Percentiles rank a stretch among this genome's conserved stretches.
Evolutionary conservation across 441 rosid species (phyloP).

Genomic region (Adansonia grandidieri): DNA sequence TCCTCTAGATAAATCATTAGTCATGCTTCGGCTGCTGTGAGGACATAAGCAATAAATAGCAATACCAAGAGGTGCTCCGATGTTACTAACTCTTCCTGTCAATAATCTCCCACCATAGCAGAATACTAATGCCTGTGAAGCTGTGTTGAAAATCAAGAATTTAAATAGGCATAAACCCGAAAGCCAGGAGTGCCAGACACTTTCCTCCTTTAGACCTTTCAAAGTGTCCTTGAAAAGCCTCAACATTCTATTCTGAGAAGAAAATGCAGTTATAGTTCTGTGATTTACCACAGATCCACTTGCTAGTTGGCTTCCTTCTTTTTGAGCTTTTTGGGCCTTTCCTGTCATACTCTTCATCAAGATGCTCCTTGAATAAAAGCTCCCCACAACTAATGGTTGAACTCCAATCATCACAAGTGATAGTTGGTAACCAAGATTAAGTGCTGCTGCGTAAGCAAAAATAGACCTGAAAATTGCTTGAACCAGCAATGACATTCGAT

Average conservation of each 20-base stretch:
- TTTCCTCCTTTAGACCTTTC: conserved; percentile 61
- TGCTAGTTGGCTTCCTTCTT: conserved; percentile 69
- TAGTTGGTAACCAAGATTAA: conserved; percentile 58
- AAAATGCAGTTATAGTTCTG: conserved; percentile 70
- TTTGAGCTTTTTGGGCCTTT: conserved; percentile 63
- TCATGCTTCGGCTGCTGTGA: conserved; percentile 70
- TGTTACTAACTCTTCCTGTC: conserved; percentile 29
- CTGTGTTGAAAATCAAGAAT: conserved; percentile 59
- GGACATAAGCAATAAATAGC: conserved; percentile 56
- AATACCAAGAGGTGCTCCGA: conserved; percentile 52
- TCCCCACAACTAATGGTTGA: conserved; percentile 64
- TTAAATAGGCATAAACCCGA: conserved; percentile 64
- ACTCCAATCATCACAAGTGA: conserved; percentile 61
- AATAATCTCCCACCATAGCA: conserved; percentile 72
- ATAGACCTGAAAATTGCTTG: conserved; percentile 57
- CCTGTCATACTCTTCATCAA: conserved; percentile 65
- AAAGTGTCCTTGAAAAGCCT: conserved; percentile 54
- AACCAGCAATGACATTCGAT: conserved; percentile 58
- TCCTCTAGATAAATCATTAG: conserved; percentile 61
- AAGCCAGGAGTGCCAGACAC: conserved; percentile 53
- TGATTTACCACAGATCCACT: conserved; percentile 68
- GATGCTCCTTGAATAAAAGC: conserved; percentile 49
- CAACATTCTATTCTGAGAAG: conserved; percentile 61
- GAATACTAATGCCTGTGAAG: conserved; percentile 53
- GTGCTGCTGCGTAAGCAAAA: conserved; percentile 51